A percentile compares a stretch with the other conserved stretches of the same genome.
Evolutionary conservation across 108 stramenopile species (phyloP).

Genomic region (Skeletonema menzelii): DNA sequence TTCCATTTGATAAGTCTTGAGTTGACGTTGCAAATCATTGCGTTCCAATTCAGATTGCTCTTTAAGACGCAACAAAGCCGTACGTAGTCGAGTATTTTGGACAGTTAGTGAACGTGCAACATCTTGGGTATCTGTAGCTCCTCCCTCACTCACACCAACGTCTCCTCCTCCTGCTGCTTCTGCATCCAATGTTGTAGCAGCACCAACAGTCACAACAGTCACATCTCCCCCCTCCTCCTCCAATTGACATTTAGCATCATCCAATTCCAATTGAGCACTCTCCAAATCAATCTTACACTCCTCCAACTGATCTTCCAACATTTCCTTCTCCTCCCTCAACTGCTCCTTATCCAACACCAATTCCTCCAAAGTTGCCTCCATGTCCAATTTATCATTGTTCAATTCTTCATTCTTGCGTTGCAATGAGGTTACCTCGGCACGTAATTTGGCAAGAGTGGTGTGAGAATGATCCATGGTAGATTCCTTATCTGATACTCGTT

Average conservation of each 20-base stretch:
- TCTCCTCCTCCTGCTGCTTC: conserved; percentile 5
- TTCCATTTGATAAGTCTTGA: conserved; percentile 44
- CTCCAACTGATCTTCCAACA: conserved; percentile 68
- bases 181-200: neutral
- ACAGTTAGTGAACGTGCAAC: conserved; percentile 61
- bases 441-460: conserved; percentile 56
- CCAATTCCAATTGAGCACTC: conserved; percentile 78
- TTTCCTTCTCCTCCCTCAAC: conserved; percentile 78
- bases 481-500: conserved; percentile 30
- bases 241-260: conserved; percentile 69
- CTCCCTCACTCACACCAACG: conserved; percentile 4
- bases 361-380: conserved; percentile 75
- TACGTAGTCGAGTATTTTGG: conserved; percentile 82
- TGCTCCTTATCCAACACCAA: conserved; percentile 84
- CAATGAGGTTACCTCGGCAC: conserved; percentile 61
- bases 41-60: conserved; percentile 81
- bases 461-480: conserved; percentile 24
- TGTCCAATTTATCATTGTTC: conserved; percentile 64
- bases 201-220: conserved; percentile 11
- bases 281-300: conserved; percentile 78
- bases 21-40: conserved; percentile 63
- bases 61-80: conserved; percentile 75
- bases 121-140: conserved; percentile 47
- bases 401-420: conserved; percentile 71
- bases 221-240: conserved; percentile 40